Evolutionary conservation across 148 eudicot species (phyloP).

Genomic region (Rhododendron henanense): DNA sequence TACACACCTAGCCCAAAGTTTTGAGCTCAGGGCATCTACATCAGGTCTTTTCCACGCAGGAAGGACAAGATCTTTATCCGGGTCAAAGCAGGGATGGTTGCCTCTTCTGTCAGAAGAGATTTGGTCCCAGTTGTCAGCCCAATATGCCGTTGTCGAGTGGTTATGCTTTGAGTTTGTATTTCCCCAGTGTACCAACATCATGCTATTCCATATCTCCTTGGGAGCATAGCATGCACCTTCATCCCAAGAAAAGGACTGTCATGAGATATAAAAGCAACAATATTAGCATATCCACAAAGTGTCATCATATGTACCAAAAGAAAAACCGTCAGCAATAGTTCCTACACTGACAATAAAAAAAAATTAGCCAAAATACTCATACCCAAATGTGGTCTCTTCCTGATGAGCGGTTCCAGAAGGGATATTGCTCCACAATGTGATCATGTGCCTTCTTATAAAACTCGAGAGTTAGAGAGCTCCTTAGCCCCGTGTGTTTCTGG

Average conservation of each 20-base stretch:
- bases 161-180: constrained; percentile 90
- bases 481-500: constrained; percentile 63
- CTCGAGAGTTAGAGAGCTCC: constrained; percentile 83
- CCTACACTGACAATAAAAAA: neutral
- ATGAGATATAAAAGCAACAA: constrained; percentile 26
- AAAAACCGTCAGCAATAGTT: neutral
- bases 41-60: constrained; percentile 96
- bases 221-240: constrained; percentile 99
- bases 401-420: constrained; percentile 83
- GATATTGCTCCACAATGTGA: constrained; percentile 68
- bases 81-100: constrained; percentile 86
- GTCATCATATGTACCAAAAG: neutral
- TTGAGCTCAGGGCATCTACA: constrained; percentile 47
- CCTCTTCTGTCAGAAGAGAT: constrained; percentile 77
- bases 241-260: constrained; percentile 97
- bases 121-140: constrained; percentile 80
- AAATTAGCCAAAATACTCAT: constrained; percentile 41
- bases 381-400: constrained; percentile 89
- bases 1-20: constrained; percentile 75
- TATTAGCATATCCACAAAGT: constrained; percentile 18
- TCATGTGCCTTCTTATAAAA: constrained; percentile 73
- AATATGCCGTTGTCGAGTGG: constrained; percentile 90
- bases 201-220: constrained; percentile 97
- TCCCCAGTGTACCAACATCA: constrained; percentile 99
- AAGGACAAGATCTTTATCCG: constrained; percentile 88